phyloP scores from a whole-genome alignment of 148 eudicot genomes.

The Heliamphora exappendiculata region DNA sequence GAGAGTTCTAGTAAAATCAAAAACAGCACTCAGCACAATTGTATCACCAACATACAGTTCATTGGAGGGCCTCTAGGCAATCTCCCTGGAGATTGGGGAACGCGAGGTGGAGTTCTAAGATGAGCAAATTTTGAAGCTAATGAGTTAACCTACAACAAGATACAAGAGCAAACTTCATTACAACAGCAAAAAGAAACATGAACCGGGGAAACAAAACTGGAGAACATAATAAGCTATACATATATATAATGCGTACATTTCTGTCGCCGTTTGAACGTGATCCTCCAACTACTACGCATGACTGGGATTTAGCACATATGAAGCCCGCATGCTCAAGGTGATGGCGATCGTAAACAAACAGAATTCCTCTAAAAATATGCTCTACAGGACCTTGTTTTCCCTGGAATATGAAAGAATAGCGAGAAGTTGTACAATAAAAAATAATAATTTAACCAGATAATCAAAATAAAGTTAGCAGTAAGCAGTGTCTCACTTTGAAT shows the following conservation, averaged over 20 bases:
- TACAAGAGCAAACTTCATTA: conserved; percentile 4
- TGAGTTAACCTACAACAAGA: conserved; percentile 42
- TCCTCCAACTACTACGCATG: conserved; percentile 84
- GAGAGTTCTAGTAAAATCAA: not conserved
- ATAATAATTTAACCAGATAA: not conserved
- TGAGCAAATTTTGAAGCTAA: conserved; percentile 42
- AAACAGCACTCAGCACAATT: not conserved
- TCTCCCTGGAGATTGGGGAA: conserved; percentile 78
- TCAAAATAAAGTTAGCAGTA: not conserved
- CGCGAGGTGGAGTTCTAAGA: conserved; percentile 62
- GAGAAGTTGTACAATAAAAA: not conserved
- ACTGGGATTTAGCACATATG: conserved; percentile 78
- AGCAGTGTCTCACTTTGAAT: conserved; percentile 43
- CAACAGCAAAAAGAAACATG: not conserved
- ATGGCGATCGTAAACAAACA: conserved; percentile 84
- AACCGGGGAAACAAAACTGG: not conserved
- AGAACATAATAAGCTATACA: not conserved
- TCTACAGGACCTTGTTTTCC: conserved; percentile 98
- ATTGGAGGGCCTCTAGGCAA: conserved; percentile 62
- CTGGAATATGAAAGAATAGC: conserved; percentile 32
- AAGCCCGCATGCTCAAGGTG: conserved; percentile 99
- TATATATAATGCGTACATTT: conserved; percentile 24
- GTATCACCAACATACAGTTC: conserved; percentile 42
- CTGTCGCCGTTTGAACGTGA: conserved; percentile 66
- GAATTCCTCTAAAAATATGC: conserved; percentile 69